phyloP scores from a whole-genome alignment of 1,139 yeast genomes.

The Pichia sp. region DNA sequence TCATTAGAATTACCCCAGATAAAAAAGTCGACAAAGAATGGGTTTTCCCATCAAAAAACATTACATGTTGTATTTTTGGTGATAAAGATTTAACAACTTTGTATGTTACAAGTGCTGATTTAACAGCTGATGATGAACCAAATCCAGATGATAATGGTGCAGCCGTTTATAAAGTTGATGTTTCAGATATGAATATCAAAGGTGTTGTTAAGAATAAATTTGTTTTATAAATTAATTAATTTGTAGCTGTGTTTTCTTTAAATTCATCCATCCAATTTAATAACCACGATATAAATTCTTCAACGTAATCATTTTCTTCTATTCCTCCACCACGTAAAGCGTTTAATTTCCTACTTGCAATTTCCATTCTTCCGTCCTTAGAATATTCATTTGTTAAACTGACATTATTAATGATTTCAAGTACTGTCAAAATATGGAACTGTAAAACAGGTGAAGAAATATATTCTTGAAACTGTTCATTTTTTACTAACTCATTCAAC shows the following conservation, averaged over 20 bases:
- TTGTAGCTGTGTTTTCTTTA: not conserved
- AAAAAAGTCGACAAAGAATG: constrained; percentile 52
- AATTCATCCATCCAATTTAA: constrained; percentile 11
- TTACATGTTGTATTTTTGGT: constrained; percentile 70
- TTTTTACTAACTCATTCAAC: constrained; percentile 29
- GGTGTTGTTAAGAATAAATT: constrained; percentile 33
- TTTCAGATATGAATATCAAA: constrained; percentile 24
- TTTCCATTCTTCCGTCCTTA: constrained; percentile 46
- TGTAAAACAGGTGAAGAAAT: constrained; percentile 46
- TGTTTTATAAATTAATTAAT: not conserved
- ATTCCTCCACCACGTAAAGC: constrained; percentile 57
- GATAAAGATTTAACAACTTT: constrained; percentile 54
- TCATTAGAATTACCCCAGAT: constrained; percentile 45
- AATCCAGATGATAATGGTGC: constrained; percentile 56
- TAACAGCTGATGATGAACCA: constrained; percentile 30
- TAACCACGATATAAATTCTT: constrained; percentile 45
- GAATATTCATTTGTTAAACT: constrained; percentile 39
- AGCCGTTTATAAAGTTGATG: constrained; percentile 37
- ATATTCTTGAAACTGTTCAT: constrained; percentile 37
- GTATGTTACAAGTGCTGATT: constrained; percentile 63
- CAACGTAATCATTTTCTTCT: constrained; percentile 59
- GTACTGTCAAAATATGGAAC: constrained; percentile 45
- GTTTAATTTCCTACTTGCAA: constrained; percentile 55
- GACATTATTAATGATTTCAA: constrained; percentile 42
- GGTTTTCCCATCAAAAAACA: constrained; percentile 53